Evolutionary conservation across 176 grass and related monocot species (phyloP), one percentile per base, ranked within the genome.

Genomic region (Paspalum vaginatum): DNA sequence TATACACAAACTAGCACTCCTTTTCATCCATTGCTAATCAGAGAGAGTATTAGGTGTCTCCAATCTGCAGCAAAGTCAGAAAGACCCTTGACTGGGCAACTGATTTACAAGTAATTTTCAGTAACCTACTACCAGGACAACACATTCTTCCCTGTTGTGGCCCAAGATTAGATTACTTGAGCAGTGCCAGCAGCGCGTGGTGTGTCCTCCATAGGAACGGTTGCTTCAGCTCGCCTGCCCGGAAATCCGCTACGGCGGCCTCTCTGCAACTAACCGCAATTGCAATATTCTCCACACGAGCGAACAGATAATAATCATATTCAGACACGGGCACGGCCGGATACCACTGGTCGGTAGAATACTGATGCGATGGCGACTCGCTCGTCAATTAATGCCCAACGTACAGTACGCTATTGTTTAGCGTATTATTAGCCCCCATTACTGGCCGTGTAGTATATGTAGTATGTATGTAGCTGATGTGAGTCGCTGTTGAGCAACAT

Each of bases 181-280:
- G n/a, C n/a, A n/a, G n/a, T 70, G 75, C 52, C 69, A 74, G 69
- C 81, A 24, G 60, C 86, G 17, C 70, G 81, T 65, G 74, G 53
- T 57, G 72, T 88, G 74, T 77, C 44, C 74, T 83, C 74, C 79
- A 53, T 1, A 73, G 5, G 20, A 84, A 20, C 48, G 70, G 44
- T 63, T 88, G 61, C 80, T 88, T 88, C 68, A 67, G 60, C 70
- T 74, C 70, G 40, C 79, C 13, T 61, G 87, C 81, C 87, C 54
- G 76, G 81, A 85, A 81, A 70, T 53, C 63, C 70, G 76, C 40
- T 32, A 32, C 32, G 32, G 32, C 21, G 46, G 43, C 75, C n/a
- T 49, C n/a, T n/a, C 49, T 47, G 56, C 56, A 59, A 2, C 61
- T 39, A 46, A 46, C 61, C 17, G 65, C 42, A 50, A 27, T 45